These are phyloP conservation scores for Exophiala sideris DNA, from an alignment of 2,329 filamentous ascomycete genomes.

Conservation along the genomic window DNA sequence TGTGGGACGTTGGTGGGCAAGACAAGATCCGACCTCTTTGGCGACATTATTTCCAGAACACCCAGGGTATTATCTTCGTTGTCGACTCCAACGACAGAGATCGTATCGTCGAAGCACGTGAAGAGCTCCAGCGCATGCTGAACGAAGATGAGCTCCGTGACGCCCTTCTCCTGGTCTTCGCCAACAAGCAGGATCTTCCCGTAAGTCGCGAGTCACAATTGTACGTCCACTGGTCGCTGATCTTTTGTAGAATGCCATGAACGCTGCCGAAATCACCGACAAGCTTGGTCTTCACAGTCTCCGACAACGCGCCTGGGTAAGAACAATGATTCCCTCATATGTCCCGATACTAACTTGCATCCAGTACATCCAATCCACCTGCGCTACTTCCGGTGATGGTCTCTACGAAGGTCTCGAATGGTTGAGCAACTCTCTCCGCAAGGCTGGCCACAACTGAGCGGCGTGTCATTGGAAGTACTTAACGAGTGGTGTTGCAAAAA, in stretches of 20 bases:
- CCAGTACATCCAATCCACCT: constrained; percentile 99
- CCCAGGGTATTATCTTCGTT: constrained; percentile 99
- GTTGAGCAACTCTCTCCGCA: constrained; percentile 79
- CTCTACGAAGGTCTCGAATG: constrained; percentile 98
- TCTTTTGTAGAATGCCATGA: constrained; percentile 86
- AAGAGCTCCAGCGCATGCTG: constrained; percentile 96
- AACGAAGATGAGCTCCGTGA: constrained; percentile 99
- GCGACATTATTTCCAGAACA: constrained; percentile 99
- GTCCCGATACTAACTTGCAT: constrained; percentile 26
- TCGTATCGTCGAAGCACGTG: constrained; percentile 92
- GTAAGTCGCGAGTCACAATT: constrained; percentile 55
- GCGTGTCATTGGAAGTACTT: not conserved
- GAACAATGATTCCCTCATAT: constrained; percentile 33
- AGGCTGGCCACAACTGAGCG: constrained; percentile 53
- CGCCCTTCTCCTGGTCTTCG: constrained; percentile 93
- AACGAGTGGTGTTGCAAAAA: not conserved
- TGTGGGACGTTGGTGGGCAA: constrained; percentile 99
- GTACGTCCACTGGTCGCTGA: not conserved
- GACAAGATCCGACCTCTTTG: constrained; percentile 99
- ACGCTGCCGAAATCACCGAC: constrained; percentile 98
- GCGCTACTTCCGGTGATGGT: constrained; percentile 97
- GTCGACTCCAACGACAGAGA: constrained; percentile 98
- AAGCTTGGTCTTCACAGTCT: constrained; percentile 99
- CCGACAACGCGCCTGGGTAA: constrained; percentile 98
- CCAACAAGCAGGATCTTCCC: constrained; percentile 99